Conservation (phyloP, 441 rosid genomes). For the Biscutella laevigata region DNA sequence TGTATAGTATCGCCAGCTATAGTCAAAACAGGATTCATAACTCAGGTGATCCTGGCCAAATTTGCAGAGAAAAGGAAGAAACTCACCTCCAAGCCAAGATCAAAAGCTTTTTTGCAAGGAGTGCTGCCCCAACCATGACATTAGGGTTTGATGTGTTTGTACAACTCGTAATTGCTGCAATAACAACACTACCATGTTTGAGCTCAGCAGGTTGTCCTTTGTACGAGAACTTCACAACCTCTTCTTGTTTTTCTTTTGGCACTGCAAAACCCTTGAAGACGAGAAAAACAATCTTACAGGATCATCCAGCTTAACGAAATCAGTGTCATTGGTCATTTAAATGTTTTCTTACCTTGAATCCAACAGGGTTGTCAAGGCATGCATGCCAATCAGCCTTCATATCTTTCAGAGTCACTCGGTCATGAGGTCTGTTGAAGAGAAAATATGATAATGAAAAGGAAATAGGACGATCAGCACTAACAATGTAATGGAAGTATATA, state of each 20-base stretch:
- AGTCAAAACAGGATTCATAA: slow-evolving; percentile 1
- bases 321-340: neutral
- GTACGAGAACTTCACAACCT: slow-evolving; percentile 33
- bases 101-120: slow-evolving; percentile 51
- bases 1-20: slow-evolving; percentile 12
- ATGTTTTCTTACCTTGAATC: slow-evolving; percentile 46
- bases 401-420: slow-evolving; percentile 51
- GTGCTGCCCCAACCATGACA: slow-evolving; percentile 53
- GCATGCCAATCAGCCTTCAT: slow-evolving; percentile 68
- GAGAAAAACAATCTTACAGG: neutral
- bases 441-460: slow-evolving; percentile 9
- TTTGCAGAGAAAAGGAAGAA: neutral
- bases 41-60: neutral
- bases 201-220: slow-evolving; percentile 40
- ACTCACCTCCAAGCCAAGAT: slow-evolving; percentile 49
- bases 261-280: slow-evolving; percentile 43
- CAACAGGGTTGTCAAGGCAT: slow-evolving; percentile 46
- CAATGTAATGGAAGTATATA: slow-evolving; percentile 1
- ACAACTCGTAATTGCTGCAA: slow-evolving; percentile 57
- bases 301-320: neutral
- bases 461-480: too few species aligned
- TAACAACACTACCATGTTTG: slow-evolving; percentile 45
- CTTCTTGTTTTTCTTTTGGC: slow-evolving; percentile 41
- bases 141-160: slow-evolving; percentile 56
- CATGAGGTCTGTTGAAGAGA: slow-evolving; percentile 38